Percentiles rank a stretch among this genome's conserved stretches.
Evolutionary conservation across 495 filamentous ascomycete species (phyloP).

Genomic region (Hypoxylon fragiforme): DNA sequence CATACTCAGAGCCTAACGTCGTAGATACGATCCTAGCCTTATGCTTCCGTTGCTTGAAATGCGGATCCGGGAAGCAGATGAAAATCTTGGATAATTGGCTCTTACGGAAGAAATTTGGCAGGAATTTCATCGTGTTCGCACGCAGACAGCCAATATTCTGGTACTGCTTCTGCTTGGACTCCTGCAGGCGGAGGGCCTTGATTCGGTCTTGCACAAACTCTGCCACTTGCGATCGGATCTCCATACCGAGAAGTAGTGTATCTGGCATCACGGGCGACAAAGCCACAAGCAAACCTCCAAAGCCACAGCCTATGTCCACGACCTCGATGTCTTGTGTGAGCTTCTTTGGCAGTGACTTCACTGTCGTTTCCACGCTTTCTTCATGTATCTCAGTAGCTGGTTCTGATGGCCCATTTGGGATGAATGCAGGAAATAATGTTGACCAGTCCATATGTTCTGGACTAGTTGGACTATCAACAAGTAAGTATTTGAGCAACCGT

Average conservation of each 20-base stretch:
- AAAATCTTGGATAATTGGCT: conserved; percentile 84
- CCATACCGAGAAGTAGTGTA: conserved; percentile 83
- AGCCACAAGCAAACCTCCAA: conserved; percentile 86
- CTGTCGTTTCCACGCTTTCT: conserved; percentile 19
- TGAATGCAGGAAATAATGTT: conserved; percentile 75
- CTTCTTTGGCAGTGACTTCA: conserved; percentile 36
- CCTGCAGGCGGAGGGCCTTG: conserved; percentile 72
- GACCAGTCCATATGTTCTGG: conserved; percentile 93
- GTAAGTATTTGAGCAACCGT: background rate
- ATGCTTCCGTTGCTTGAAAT: conserved; percentile 97
- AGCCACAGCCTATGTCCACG: conserved; percentile 97
- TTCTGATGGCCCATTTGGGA: conserved; percentile 22
- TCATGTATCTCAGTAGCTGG: conserved; percentile 8
- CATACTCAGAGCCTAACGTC: conserved; percentile 88
- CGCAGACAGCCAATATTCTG: conserved; percentile 86
- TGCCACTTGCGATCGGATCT: conserved; percentile 86
- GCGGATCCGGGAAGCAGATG: conserved; percentile 97
- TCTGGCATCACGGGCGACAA: conserved; percentile 80
- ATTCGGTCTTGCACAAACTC: conserved; percentile 88
- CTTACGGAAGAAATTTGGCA: conserved; percentile 89
- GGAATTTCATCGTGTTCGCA: conserved; percentile 97
- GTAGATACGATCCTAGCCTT: conserved; percentile 93
- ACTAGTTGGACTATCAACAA: conserved; percentile 71
- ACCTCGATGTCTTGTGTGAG: conserved; percentile 76
- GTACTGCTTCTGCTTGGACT: conserved; percentile 61